Evolutionary conservation across 1,284 basidiomycete genomes (phyloP).

Genomic region (Agroathelia rolfsii): DNA sequence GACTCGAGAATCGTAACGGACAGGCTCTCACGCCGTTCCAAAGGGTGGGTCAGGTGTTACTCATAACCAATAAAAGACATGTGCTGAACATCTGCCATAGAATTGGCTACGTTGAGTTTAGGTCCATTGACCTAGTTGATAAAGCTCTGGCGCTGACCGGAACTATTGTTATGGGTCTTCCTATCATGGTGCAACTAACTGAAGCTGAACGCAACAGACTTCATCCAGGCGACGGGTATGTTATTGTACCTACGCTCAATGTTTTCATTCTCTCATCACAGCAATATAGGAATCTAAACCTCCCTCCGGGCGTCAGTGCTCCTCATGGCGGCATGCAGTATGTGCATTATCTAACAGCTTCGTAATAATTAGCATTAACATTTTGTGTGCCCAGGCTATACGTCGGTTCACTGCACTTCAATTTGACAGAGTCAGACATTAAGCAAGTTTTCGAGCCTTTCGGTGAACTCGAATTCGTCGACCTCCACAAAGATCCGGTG

Average conservation of each 20-base stretch:
- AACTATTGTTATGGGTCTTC: slow-evolving; percentile 94
- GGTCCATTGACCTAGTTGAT: slow-evolving; percentile 80
- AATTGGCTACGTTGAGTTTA: slow-evolving; percentile 97
- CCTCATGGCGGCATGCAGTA: slow-evolving; percentile 72
- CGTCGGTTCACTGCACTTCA: slow-evolving; percentile 94
- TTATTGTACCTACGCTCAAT: slow-evolving; percentile 10
- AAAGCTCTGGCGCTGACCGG: slow-evolving; percentile 86
- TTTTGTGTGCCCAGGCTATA: slow-evolving; percentile 58
- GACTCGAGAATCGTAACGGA: slow-evolving; percentile 95
- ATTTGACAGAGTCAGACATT: slow-evolving; percentile 92
- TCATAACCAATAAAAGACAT: neutral
- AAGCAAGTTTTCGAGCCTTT: slow-evolving; percentile 98
- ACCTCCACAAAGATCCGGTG: slow-evolving; percentile 88
- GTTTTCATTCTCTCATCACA: slow-evolving; percentile 13
- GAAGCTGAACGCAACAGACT: slow-evolving; percentile 92
- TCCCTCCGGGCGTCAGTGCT: slow-evolving; percentile 67
- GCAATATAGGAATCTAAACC: slow-evolving; percentile 52
- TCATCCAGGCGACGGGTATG: slow-evolving; percentile 75
- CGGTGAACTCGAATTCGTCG: slow-evolving; percentile 95
- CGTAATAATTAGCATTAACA: slow-evolving; percentile 7
- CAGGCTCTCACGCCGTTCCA: slow-evolving; percentile 84
- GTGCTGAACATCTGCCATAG: slow-evolving; percentile 22
- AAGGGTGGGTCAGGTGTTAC: slow-evolving; percentile 70
- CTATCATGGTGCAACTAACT: slow-evolving; percentile 91
- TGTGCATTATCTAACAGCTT: slow-evolving; percentile 21